These are phyloP conservation scores for Trametes hirsuta DNA, from an alignment of 1,284 basidiomycete genomes.

Conservation along the genomic window DNA sequence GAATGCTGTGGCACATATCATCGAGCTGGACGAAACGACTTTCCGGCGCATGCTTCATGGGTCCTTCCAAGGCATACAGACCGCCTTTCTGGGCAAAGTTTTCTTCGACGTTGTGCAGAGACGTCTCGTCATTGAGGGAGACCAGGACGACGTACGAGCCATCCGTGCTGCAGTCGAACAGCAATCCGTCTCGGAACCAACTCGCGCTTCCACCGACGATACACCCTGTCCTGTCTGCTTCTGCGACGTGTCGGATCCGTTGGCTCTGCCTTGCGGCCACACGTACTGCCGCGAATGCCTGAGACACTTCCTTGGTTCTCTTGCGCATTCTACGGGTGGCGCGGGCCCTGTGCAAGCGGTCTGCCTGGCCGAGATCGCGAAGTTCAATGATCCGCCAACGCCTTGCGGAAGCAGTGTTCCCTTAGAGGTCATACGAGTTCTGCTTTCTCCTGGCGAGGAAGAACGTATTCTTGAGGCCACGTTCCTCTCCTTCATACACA, in stretches of 20 bases:
- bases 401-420: constrained; percentile 40
- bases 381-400: background rate
- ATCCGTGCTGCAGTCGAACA: constrained; percentile 5
- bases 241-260: constrained; percentile 39
- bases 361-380: constrained; percentile 39
- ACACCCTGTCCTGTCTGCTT: constrained; percentile 47
- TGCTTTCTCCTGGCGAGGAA: constrained; percentile 44
- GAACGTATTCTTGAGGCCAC: constrained; percentile 41
- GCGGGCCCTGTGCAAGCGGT: constrained; percentile 25
- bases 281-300: constrained; percentile 54
- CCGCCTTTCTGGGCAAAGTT: constrained; percentile 43
- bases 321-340: constrained; percentile 30
- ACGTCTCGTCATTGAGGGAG: constrained; percentile 41
- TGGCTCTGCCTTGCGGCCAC: constrained; percentile 50
- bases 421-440: constrained; percentile 40
- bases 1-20: constrained; percentile 35
- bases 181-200: background rate
- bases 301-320: constrained; percentile 42
- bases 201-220: constrained; percentile 20
- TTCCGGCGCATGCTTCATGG: constrained; percentile 43
- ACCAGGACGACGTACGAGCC: constrained; percentile 30
- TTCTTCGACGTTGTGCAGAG: constrained; percentile 41
- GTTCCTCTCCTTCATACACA: constrained; percentile 45
- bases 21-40: constrained; percentile 37
- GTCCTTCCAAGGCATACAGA: constrained; percentile 38